Base-by-base conservation (phyloP, 345 rosid genomes). In the Salix suchowensis region DNA sequence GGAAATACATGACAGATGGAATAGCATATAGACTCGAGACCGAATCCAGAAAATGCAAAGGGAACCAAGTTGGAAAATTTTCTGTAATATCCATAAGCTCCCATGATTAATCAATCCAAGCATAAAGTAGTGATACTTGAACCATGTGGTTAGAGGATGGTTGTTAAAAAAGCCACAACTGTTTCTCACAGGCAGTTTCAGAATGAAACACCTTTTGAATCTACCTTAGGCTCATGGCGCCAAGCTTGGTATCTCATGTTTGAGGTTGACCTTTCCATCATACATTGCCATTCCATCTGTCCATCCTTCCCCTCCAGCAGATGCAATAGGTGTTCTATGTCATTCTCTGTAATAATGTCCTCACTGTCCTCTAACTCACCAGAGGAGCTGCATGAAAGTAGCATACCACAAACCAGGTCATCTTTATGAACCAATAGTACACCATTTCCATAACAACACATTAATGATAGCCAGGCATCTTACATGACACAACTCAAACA, bases 151-250 rank as follows among this genome's bases (percentile, higher is more conserved):
- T 39, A 28, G n/a, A 28, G 36, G 5, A 28, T 16, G 54, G 32
- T 14, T 48, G 54, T 24, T 58, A 24, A 58, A 58, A 55, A 58
- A 58, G 10, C 62, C 26, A 23, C 64, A 58, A 58, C 16, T 32
- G 24, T 19, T 64, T 28, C 28, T 26, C 19, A 10, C 21, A 46
- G 72, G 67, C 24, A 40, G n/a, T 65, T 73, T 65, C 44, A 75
- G 36, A 28, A 7, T 3, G 26, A 58, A 40, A 65, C 36, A 55
- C 14, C 18, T 48, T n/a, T 21, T 21, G 34, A 81, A 21, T 23
- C 65, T 85, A 95, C 97, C 93, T 86, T 88, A 55, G 98, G 96
- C 74, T 96, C 99, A 76, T 87, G 90, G 19, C 92, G 92, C 97
- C 97, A 96, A 68, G 97, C 98, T 78, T 91, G 93, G 75, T 91